Evolutionary conservation across 2,329 filamentous ascomycete species (phyloP).

Genomic region (Apiospora phragmitis): DNA sequence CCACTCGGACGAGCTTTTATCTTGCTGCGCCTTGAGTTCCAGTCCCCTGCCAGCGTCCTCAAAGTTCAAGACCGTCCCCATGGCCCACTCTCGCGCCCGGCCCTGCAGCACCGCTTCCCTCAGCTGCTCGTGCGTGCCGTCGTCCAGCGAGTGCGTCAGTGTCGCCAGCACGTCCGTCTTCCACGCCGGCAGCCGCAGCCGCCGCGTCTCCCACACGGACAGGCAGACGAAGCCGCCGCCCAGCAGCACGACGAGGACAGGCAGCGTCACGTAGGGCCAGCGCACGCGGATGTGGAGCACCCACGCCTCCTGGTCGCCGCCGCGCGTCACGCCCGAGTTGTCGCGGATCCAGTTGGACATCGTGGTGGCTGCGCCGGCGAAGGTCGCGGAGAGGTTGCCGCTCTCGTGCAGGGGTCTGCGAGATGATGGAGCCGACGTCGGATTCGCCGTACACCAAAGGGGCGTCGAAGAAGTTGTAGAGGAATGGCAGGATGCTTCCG

Average conservation of each 20-base stretch:
- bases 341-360: neutral
- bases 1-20: neutral
- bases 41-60: conserved; percentile 20
- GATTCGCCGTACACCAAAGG: neutral
- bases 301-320: neutral
- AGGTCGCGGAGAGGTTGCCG: neutral
- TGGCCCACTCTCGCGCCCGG: conserved; percentile 16
- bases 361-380: neutral
- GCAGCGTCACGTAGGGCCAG: conserved; percentile 4
- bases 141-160: conserved; percentile 22
- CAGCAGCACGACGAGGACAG: neutral
- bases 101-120: conserved; percentile 18
- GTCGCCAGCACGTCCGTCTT: conserved; percentile 22
- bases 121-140: conserved; percentile 19
- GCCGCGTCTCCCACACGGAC: conserved; percentile 17
- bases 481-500: neutral
- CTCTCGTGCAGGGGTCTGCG: neutral
- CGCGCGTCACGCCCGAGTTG: neutral
- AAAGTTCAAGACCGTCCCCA: conserved; percentile 18
- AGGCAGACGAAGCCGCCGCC: neutral
- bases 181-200: conserved; percentile 19
- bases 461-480: neutral
- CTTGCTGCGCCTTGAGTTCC: conserved; percentile 14
- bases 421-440: neutral
- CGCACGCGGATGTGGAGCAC: conserved; percentile 5